Percentiles rank a stretch among this genome's conserved stretches.
Evolutionary conservation across 163 green algal genomes (phyloP).

Genomic region (Scenedesmus sp.): DNA sequence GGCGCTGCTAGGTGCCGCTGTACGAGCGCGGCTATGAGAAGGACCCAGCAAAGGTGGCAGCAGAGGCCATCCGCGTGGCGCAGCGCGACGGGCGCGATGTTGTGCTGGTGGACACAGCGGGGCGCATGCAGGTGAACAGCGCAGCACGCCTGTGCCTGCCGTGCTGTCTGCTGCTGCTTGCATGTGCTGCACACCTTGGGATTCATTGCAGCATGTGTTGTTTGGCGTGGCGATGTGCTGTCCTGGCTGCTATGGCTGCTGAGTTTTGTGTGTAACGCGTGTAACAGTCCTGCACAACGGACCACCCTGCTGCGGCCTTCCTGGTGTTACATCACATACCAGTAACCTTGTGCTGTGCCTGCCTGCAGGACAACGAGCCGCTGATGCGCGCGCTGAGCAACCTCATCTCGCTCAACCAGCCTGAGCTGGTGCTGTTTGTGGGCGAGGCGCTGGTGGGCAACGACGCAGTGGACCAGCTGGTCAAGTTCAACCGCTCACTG

Average conservation of each 20-base stretch:
- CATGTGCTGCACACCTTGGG: not conserved
- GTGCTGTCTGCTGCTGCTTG: not conserved
- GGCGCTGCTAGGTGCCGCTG: conserved; percentile 80
- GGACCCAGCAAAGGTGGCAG: conserved; percentile 95
- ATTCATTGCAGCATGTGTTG: not conserved
- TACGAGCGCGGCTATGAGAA: conserved; percentile 99
- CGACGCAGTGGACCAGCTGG: conserved; percentile 99
- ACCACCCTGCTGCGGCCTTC: no score
- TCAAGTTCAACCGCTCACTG: conserved; percentile 96
- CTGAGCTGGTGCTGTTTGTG: conserved; percentile 99
- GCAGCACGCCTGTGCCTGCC: not conserved
- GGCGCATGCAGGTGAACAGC: conserved; percentile 65
- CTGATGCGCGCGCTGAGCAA: conserved; percentile 97
- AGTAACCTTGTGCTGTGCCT: not conserved
- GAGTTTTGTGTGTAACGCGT: no score
- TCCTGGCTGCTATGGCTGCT: not conserved
- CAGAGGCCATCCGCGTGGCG: conserved; percentile 91
- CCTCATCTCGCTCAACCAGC: conserved; percentile 96
- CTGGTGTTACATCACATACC: not conserved
- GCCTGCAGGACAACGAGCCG: conserved; percentile 98
- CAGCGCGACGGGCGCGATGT: conserved; percentile 88
- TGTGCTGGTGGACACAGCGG: conserved; percentile 98
- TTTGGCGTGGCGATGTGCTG: not conserved
- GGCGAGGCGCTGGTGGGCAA: conserved; percentile 99
- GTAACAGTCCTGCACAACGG: no score